These are phyloP conservation scores for Mrakia gelida DNA, from an alignment of 768 basidiomycete genomes.

Conservation along the genomic window DNA sequence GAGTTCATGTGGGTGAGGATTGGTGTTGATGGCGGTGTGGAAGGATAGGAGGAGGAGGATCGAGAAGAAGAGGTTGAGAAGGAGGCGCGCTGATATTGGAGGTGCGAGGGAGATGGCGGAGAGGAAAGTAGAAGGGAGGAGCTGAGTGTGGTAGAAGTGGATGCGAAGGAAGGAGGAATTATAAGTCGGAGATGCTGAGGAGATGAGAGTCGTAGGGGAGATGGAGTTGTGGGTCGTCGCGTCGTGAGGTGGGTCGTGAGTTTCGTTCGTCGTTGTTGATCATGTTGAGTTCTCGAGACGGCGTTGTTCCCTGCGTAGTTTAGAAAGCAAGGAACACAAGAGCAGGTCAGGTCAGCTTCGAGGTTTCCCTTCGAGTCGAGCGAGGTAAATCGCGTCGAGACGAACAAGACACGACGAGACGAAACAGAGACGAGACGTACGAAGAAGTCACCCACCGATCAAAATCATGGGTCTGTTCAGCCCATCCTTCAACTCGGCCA, in stretches of 20 bases:
- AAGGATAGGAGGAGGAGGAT: neutral
- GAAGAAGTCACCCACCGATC: constrained; percentile 72
- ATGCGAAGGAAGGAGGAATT: neutral
- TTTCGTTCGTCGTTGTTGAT: neutral
- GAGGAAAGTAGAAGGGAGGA: no score
- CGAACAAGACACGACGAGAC: neutral
- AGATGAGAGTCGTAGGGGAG: neutral
- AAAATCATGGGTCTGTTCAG: constrained; percentile 85
- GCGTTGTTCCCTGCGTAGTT: neutral
- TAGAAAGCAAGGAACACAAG: neutral
- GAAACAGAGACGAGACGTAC: neutral
- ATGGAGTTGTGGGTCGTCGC: neutral
- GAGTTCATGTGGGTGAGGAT: constrained; percentile 66
- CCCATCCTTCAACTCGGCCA: constrained; percentile 51
- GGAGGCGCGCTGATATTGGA: neutral
- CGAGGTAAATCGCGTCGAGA: no score
- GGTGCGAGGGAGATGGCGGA: neutral
- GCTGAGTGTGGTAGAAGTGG: neutral
- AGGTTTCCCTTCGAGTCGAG: no score
- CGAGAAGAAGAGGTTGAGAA: neutral
- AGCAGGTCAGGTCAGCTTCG: neutral
- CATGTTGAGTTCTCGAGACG: neutral
- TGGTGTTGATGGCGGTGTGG: constrained; percentile 66
- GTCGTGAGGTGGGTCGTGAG: neutral
- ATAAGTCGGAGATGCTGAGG: neutral